phyloP scores from a whole-genome alignment of 2,329 filamentous ascomycete genomes.

The Cordyceps pruinosa region DNA sequence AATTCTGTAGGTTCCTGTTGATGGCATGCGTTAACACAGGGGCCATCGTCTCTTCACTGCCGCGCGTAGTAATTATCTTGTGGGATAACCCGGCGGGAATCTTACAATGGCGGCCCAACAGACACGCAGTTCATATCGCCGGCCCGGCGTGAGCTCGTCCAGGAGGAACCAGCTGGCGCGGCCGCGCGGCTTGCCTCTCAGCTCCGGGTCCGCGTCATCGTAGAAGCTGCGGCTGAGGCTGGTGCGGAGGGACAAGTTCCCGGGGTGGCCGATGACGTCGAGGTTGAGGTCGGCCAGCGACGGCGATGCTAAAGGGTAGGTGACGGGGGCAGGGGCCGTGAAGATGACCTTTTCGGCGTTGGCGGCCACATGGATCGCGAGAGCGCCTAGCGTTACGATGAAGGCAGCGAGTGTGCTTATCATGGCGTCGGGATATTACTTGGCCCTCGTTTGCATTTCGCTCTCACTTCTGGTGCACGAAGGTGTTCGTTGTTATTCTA shows the following conservation, averaged over 20 bases:
- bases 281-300: conserved; percentile 52
- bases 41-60: no score
- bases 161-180: conserved; percentile 73
- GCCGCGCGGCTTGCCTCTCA: conserved; percentile 39
- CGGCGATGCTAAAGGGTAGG: conserved; percentile 39
- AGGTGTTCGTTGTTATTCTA: no score
- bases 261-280: conserved; percentile 56
- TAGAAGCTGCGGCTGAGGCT: conserved; percentile 64
- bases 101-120: conserved; percentile 91
- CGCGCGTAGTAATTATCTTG: no score
- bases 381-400: conserved; percentile 12
- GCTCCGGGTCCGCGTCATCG: conserved; percentile 26
- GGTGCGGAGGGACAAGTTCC: conserved; percentile 50
- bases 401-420: background rate
- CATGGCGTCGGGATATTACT: background rate
- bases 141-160: conserved; percentile 58
- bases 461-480: no score
- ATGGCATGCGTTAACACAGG: background rate
- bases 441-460: no score
- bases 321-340: conserved; percentile 55
- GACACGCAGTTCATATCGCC: conserved; percentile 83
- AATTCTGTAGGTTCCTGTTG: conserved; percentile 80
- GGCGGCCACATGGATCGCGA: conserved; percentile 33
- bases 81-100: no score
- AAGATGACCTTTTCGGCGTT: conserved; percentile 95